Percentiles rank a stretch among this genome's conserved stretches.
phyloP scores from a whole-genome alignment of 345 rosid genomes.

The Cochlearia excelsa region DNA sequence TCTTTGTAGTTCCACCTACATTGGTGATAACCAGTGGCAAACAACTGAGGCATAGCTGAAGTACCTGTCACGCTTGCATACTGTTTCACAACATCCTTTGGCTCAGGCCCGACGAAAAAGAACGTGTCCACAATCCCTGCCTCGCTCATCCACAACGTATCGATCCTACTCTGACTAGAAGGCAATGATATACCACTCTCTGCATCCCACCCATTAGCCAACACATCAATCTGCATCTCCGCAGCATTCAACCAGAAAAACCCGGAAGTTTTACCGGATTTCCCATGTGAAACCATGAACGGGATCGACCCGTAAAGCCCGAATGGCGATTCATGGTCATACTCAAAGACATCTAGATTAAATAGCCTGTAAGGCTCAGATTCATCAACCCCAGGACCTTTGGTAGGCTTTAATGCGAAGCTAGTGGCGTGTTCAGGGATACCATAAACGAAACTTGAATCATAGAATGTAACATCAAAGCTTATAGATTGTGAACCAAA shows the following conservation, averaged over 20 bases:
- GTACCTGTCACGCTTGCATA: slow-evolving; percentile 76
- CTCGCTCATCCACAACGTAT: slow-evolving; percentile 96
- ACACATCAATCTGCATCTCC: slow-evolving; percentile 98
- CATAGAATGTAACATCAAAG: slow-evolving; percentile 89
- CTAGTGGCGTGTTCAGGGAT: slow-evolving; percentile 91
- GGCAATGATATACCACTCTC: slow-evolving; percentile 65
- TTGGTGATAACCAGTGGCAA: slow-evolving; percentile 90
- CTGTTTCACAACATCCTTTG: slow-evolving; percentile 89
- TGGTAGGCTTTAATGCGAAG: slow-evolving; percentile 80
- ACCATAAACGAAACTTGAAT: slow-evolving; percentile 78
- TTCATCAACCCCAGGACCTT: slow-evolving; percentile 81
- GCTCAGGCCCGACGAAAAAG: slow-evolving; percentile 85
- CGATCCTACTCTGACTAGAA: slow-evolving; percentile 56
- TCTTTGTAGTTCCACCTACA: slow-evolving; percentile 99
- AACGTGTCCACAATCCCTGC: slow-evolving; percentile 95
- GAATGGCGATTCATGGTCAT: slow-evolving; percentile 81
- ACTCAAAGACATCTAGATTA: slow-evolving; percentile 94
- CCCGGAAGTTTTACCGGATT: slow-evolving; percentile 64
- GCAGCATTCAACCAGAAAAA: slow-evolving; percentile 99
- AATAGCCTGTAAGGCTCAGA: slow-evolving; percentile 91
- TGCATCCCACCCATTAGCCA: slow-evolving; percentile 86
- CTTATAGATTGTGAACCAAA: slow-evolving; percentile 91
- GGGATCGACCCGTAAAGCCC: slow-evolving; percentile 96
- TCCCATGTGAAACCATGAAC: slow-evolving; percentile 85
- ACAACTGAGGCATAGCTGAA: slow-evolving; percentile 88